Evolutionary conservation across 2,329 filamentous ascomycete genomes (phyloP).

Genomic region (Penicillium glabrum): DNA sequence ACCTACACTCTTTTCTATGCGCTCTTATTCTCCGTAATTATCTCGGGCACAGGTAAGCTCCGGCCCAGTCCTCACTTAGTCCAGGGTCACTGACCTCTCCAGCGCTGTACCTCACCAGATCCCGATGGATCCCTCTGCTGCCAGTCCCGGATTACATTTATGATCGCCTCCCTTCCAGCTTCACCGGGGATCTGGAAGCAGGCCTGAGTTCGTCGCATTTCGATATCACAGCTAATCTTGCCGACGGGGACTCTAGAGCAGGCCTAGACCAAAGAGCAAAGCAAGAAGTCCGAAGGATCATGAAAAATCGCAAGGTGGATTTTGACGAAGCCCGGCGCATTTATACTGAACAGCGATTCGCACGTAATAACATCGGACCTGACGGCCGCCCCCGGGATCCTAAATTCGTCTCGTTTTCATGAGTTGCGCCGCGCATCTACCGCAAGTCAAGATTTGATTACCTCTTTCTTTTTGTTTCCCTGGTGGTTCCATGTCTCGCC

Average conservation of each 20-base stretch:
- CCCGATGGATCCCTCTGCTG: constrained; percentile 71
- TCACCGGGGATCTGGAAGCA: constrained; percentile 81
- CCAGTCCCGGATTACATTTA: constrained; percentile 70
- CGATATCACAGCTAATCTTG: constrained; percentile 77
- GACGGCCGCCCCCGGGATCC: constrained; percentile 88
- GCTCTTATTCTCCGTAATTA: constrained; percentile 68
- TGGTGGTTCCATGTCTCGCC: not conserved
- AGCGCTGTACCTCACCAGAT: constrained; percentile 79
- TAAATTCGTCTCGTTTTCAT: constrained; percentile 93
- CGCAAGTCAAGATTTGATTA: not conserved
- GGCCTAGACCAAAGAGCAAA: constrained; percentile 82
- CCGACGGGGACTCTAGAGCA: constrained; percentile 71
- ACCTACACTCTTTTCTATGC: constrained; percentile 74
- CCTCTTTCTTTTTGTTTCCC: not conserved
- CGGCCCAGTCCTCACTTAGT: not conserved
- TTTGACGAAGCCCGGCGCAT: constrained; percentile 90
- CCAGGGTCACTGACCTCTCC: constrained; percentile 5
- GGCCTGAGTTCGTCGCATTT: constrained; percentile 83
- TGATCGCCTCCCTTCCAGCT: constrained; percentile 72
- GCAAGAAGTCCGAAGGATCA: constrained; percentile 79
- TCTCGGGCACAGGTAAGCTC: constrained; percentile 66
- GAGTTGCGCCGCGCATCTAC: constrained; percentile 20
- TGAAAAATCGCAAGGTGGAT: constrained; percentile 77
- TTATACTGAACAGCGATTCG: constrained; percentile 83
- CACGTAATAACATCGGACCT: constrained; percentile 80